Evolutionary conservation across 1,284 basidiomycete genomes (phyloP).

Genomic region (Athelia sp.): DNA sequence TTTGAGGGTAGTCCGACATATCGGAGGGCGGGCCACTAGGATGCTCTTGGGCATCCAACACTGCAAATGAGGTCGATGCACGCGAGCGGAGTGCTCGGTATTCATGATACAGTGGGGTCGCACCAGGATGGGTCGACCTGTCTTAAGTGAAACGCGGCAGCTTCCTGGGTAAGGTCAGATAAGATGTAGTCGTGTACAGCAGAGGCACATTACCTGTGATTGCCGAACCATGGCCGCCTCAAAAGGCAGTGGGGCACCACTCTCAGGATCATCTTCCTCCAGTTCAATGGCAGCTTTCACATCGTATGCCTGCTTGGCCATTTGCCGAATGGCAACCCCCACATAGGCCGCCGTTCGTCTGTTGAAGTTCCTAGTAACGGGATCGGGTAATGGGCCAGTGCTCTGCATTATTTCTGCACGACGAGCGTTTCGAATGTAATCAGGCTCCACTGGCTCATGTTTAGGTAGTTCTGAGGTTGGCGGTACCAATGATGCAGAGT

Average conservation of each 20-base stretch:
- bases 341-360: background rate
- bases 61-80: too few relatives aligned
- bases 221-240: background rate
- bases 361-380: background rate
- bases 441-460: background rate
- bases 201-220: background rate
- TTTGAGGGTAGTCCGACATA: too few relatives aligned
- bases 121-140: background rate
- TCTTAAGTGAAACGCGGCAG: background rate
- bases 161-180: background rate
- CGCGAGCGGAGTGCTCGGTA: background rate
- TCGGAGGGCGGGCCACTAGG: too few relatives aligned
- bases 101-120: background rate
- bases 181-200: background rate
- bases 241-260: background rate
- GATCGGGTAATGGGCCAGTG: background rate
- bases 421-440: background rate
- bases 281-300: background rate
- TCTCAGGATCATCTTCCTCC: background rate
- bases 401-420: background rate
- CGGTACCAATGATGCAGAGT: background rate
- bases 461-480: background rate
- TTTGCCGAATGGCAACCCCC: background rate
- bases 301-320: background rate
- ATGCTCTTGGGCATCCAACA: too few relatives aligned